Evolutionary conservation across 208 protist species (phyloP).

Genomic region (Wallacemonas sp.): DNA sequence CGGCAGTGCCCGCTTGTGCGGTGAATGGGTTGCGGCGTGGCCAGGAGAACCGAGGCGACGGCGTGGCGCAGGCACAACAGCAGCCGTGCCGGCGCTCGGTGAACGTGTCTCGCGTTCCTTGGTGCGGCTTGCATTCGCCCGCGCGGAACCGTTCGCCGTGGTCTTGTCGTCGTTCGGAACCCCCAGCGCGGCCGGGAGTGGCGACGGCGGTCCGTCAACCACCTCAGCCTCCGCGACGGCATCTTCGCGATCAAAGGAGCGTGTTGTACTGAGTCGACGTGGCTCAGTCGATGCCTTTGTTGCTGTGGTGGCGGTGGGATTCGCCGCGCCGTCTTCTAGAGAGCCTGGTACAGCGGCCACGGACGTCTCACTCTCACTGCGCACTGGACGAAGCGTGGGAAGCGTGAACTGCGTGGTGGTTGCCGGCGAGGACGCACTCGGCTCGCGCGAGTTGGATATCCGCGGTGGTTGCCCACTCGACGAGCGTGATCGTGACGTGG

Average conservation of each 20-base stretch:
- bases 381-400: background rate
- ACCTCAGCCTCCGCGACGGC: too few relatives aligned
- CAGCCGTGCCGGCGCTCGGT: background rate
- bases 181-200: background rate
- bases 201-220: background rate
- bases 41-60: background rate
- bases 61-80: background rate
- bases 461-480: background rate
- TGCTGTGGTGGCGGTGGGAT: background rate
- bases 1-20: constrained; percentile 6
- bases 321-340: background rate
- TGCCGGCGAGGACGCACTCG: background rate
- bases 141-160: too few relatives aligned
- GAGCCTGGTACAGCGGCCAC: background rate
- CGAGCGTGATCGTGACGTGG: background rate
- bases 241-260: constrained; percentile 3
- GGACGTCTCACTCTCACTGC: background rate
- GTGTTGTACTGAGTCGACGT: background rate
- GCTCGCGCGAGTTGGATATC: background rate
- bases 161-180: too few relatives aligned
- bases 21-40: constrained; percentile 5
- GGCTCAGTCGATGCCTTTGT: background rate
- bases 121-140: too few relatives aligned
- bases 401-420: constrained; percentile 7
- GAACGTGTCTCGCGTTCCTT: too few relatives aligned